A percentile compares a stretch with the other conserved stretches of the same genome.
Evolutionary conservation across 192 early-diverging fungal genomes (phyloP).

Genomic region (Mortierella alpina): DNA sequence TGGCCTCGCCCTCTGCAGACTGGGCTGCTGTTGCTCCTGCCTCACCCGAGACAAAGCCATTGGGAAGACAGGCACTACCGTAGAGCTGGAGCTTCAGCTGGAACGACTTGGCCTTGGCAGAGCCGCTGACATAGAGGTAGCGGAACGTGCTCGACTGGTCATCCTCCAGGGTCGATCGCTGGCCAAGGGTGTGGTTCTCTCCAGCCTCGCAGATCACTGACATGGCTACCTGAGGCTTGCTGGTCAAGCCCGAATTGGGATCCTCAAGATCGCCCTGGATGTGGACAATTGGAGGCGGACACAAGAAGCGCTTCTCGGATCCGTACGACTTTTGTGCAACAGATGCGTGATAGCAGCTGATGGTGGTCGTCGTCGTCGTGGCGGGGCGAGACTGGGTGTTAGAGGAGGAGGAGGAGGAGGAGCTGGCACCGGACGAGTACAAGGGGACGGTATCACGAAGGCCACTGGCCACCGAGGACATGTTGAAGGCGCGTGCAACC

Average conservation of each 20-base stretch:
- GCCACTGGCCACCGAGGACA: conserved; percentile 28
- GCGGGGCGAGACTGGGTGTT: conserved; percentile 43
- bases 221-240: conserved; percentile 69
- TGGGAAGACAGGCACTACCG: conserved; percentile 48
- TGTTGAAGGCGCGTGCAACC: conserved; percentile 14
- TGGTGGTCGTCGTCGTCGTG: conserved; percentile 63
- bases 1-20: conserved; percentile 6
- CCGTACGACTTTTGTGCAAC: conserved; percentile 97
- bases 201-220: conserved; percentile 74
- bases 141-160: conserved; percentile 73
- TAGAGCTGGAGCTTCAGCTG: conserved; percentile 73
- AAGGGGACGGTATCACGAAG: conserved; percentile 4
- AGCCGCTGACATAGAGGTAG: conserved; percentile 81
- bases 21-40: neutral
- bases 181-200: conserved; percentile 59
- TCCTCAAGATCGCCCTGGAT: conserved; percentile 56
- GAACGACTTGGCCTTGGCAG: conserved; percentile 85
- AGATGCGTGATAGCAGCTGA: conserved; percentile 81
- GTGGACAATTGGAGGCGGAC: conserved; percentile 79
- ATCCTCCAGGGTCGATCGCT: conserved; percentile 63
- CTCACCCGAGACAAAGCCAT: conserved; percentile 34
- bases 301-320: conserved; percentile 88
- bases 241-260: conserved; percentile 56
- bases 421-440: neutral
- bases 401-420: conserved; percentile 7